Percentiles rank a stretch among this genome's conserved stretches.
These are phyloP conservation scores for Platanthera guangdongensis DNA, from an alignment of 106 monocot genomes.

Conservation along the genomic window DNA sequence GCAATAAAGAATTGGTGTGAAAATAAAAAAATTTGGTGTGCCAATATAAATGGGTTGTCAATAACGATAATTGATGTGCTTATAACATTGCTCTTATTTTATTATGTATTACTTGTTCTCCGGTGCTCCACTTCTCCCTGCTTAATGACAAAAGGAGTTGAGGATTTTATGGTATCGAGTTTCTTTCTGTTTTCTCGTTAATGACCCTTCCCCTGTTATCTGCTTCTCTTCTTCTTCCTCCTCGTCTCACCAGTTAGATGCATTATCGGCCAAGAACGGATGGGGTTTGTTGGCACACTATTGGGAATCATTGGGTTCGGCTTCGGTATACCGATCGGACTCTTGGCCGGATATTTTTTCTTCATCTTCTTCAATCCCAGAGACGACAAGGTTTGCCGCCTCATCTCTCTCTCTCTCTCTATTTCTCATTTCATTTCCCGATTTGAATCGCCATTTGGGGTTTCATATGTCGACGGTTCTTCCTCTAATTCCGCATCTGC, in stretches of 20 bases:
- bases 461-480: background rate
- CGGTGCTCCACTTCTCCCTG: too few species aligned
- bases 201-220: background rate
- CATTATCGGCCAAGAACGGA: conserved; percentile 13
- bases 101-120: too few species aligned
- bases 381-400: conserved; percentile 9
- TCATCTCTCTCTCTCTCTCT: too few species aligned
- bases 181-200: too few species aligned
- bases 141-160: too few species aligned
- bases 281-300: conserved; percentile 46
- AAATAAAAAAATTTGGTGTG: too few species aligned
- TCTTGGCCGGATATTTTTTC: conserved; percentile 48
- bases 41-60: too few species aligned
- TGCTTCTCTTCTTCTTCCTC: background rate
- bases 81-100: too few species aligned
- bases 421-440: background rate
- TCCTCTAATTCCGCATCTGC: background rate
- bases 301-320: conserved; percentile 49
- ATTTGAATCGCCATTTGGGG: background rate
- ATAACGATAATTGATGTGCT: too few species aligned
- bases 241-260: conserved; percentile 1
- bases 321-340: conserved; percentile 44
- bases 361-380: conserved; percentile 32
- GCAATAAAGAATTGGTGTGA: too few species aligned
- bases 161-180: too few species aligned